These are phyloP conservation scores for Selaginella moellendorffii DNA, from an alignment of 75 land plant species.

Conservation along the genomic window DNA sequence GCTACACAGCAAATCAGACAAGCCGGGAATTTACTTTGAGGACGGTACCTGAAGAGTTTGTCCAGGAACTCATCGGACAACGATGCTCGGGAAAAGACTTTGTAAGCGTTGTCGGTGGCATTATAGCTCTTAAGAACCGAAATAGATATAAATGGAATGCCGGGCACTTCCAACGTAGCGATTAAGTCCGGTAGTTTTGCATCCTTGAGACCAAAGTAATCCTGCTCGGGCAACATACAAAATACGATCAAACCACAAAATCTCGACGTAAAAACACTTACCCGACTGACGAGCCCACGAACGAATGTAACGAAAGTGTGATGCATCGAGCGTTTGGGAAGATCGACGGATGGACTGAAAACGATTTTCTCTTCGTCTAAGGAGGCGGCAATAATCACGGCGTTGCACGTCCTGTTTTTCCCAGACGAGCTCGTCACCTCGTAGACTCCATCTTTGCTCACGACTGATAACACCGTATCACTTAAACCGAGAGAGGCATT, in stretches of 20 bases:
- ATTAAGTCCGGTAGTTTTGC: slow-evolving; percentile 53
- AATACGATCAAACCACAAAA: not conserved
- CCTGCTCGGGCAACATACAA: slow-evolving; percentile 19
- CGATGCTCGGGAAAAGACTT: slow-evolving; percentile 66
- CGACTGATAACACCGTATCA: slow-evolving; percentile 10
- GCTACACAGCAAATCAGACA: slow-evolving; percentile 22
- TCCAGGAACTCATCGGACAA: slow-evolving; percentile 54
- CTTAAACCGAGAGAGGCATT: slow-evolving; percentile 51
- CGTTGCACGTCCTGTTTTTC: slow-evolving; percentile 42
- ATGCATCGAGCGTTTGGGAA: slow-evolving; percentile 54
- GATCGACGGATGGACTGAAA: slow-evolving; percentile 45
- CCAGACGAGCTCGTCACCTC: slow-evolving; percentile 41
- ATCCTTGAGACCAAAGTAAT: slow-evolving; percentile 48
- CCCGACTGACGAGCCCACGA: slow-evolving; percentile 72
- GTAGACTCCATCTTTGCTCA: slow-evolving; percentile 31
- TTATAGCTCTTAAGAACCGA: slow-evolving; percentile 45
- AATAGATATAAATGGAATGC: slow-evolving; percentile 59
- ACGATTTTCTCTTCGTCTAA: slow-evolving; percentile 67
- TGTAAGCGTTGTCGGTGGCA: slow-evolving; percentile 52
- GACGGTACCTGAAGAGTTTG: slow-evolving; percentile 52
- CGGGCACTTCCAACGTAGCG: slow-evolving; percentile 53
- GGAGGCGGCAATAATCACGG: slow-evolving; percentile 66
- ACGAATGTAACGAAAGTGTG: slow-evolving; percentile 87
- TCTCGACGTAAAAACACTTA: slow-evolving; percentile 18
- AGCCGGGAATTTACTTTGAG: not conserved